Evolutionary conservation across 1,284 basidiomycete species (phyloP).

Genomic region (Rhodotorula sp.): DNA sequence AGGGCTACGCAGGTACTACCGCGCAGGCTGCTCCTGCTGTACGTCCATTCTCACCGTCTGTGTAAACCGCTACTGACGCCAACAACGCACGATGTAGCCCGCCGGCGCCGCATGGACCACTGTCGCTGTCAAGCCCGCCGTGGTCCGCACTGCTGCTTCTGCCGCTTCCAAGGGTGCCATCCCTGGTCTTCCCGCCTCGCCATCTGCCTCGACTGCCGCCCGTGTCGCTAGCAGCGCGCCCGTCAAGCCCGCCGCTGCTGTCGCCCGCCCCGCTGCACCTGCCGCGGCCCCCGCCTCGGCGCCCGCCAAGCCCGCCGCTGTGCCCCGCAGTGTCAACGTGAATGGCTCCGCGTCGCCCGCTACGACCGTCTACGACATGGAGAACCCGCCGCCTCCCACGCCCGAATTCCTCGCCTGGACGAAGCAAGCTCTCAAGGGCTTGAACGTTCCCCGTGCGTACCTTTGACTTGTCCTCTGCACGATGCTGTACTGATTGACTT

Average conservation of each 20-base stretch:
- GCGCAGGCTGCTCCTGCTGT: neutral
- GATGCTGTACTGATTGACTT: slow-evolving; percentile 47
- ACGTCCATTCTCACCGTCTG: no score
- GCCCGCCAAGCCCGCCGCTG: slow-evolving; percentile 45
- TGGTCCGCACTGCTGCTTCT: slow-evolving; percentile 5
- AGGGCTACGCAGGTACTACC: slow-evolving; percentile 47
- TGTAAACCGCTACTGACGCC: neutral
- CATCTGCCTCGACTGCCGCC: slow-evolving; percentile 36
- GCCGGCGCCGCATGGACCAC: slow-evolving; percentile 36
- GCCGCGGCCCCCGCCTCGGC: slow-evolving; percentile 31
- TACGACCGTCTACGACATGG: slow-evolving; percentile 51
- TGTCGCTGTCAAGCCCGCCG: slow-evolving; percentile 34
- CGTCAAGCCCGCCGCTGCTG: slow-evolving; percentile 29
- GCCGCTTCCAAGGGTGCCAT: slow-evolving; percentile 28
- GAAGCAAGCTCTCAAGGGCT: slow-evolving; percentile 79
- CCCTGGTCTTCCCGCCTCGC: slow-evolving; percentile 36
- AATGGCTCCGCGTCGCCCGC: slow-evolving; percentile 14
- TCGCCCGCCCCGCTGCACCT: slow-evolving; percentile 31
- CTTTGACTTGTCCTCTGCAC: neutral
- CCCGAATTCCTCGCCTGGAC: slow-evolving; percentile 90
- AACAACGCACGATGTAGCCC: neutral
- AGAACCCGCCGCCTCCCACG: slow-evolving; percentile 54
- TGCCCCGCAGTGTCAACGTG: slow-evolving; percentile 42
- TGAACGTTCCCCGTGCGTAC: slow-evolving; percentile 50
- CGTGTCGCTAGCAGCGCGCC: slow-evolving; percentile 35